Evolutionary conservation across 352 stramenopile genomes (phyloP).

Genomic region (Paralagenidium karlingii): DNA sequence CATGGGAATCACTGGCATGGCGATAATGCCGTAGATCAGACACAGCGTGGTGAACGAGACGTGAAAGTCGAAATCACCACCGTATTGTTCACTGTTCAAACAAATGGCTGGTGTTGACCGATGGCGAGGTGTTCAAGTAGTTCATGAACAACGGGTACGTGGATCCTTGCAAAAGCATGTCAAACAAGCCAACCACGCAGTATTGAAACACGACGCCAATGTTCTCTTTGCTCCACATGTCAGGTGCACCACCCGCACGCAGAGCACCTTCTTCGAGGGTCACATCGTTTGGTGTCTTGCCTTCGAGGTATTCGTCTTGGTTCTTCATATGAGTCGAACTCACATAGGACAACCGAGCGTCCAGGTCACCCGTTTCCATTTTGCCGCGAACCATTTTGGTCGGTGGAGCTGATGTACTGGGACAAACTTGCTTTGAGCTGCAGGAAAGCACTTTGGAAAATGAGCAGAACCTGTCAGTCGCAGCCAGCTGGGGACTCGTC

Average conservation of each 20-base stretch:
- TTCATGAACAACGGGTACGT: slow-evolving; percentile 40
- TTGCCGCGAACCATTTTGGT: no score
- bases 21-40: slow-evolving; percentile 14
- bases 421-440: no score
- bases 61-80: slow-evolving; percentile 29
- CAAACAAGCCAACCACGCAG: slow-evolving; percentile 41
- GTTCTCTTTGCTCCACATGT: slow-evolving; percentile 23
- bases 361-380: no score
- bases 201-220: slow-evolving; percentile 68
- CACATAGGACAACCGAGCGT: no score
- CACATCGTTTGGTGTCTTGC: no score
- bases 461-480: no score
- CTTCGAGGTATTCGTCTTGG: no score
- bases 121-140: slow-evolving; percentile 31
- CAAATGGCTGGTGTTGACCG: slow-evolving; percentile 17
- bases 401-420: no score
- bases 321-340: no score
- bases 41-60: slow-evolving; percentile 27
- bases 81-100: slow-evolving; percentile 40
- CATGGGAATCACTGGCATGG: slow-evolving; percentile 14
- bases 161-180: slow-evolving; percentile 51
- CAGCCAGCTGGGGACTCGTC: no score
- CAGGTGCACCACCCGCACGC: slow-evolving; percentile 30
- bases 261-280: slow-evolving; percentile 42
- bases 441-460: no score